phyloP scores from a whole-genome alignment of 1,284 basidiomycete genomes.

The Ustilago esculenta region DNA sequence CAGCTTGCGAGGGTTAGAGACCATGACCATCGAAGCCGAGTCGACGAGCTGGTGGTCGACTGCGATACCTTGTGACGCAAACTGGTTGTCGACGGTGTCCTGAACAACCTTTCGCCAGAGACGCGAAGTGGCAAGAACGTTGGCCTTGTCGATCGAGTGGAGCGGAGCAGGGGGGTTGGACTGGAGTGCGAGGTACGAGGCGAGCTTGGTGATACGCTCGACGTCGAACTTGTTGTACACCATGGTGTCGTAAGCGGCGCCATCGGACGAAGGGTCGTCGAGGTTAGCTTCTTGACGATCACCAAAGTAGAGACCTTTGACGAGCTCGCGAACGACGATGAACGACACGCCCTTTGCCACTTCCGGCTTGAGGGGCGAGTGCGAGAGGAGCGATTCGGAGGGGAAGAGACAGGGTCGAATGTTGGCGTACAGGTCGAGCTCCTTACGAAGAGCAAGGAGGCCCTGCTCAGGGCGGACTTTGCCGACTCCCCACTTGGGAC shows the following conservation, averaged over 20 bases:
- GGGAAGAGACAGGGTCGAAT: slow-evolving; percentile 96
- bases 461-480: slow-evolving; percentile 96
- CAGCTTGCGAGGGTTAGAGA: slow-evolving; percentile 88
- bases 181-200: slow-evolving; percentile 86
- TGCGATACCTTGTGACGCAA: slow-evolving; percentile 53
- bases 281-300: slow-evolving; percentile 82
- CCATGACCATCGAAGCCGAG: slow-evolving; percentile 95
- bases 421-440: slow-evolving; percentile 94
- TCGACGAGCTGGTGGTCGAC: slow-evolving; percentile 83
- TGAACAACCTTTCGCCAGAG: slow-evolving; percentile 81
- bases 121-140: slow-evolving; percentile 93
- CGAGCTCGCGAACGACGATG: slow-evolving; percentile 91
- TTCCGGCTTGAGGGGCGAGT: slow-evolving; percentile 91
- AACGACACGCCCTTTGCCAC: slow-evolving; percentile 87
- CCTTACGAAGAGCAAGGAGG: slow-evolving; percentile 89
- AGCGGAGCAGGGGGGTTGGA: slow-evolving; percentile 85
- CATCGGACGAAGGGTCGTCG: slow-evolving; percentile 56
- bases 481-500: slow-evolving; percentile 95
- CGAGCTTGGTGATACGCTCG: slow-evolving; percentile 92
- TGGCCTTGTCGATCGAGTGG: slow-evolving; percentile 97
- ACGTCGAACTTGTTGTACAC: slow-evolving; percentile 91
- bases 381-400: slow-evolving; percentile 84
- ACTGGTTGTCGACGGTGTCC: slow-evolving; percentile 62
- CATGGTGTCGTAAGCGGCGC: slow-evolving; percentile 72
- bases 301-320: slow-evolving; percentile 78